Evolutionary conservation across 1,284 basidiomycete species (phyloP).

Genomic region (Leccinum fallax): DNA sequence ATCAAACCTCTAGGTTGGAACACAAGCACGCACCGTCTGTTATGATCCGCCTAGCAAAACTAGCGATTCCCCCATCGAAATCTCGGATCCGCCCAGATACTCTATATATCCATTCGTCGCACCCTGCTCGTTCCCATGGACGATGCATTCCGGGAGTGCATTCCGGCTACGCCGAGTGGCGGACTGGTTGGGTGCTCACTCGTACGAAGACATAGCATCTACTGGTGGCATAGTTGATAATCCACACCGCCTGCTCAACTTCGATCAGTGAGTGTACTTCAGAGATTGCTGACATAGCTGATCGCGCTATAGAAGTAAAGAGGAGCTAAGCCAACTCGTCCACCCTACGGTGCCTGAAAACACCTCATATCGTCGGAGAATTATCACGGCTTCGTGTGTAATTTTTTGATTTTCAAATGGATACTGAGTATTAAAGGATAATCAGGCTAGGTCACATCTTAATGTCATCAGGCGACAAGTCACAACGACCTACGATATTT

Average conservation of each 20-base stretch:
- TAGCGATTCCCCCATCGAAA: conserved; percentile 28
- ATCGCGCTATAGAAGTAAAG: conserved; percentile 20
- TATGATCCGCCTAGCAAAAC: conserved; percentile 41
- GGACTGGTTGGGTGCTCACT: conserved; percentile 51
- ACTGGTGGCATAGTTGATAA: conserved; percentile 43
- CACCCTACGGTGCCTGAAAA: conserved; percentile 1
- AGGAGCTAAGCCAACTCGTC: conserved; percentile 20
- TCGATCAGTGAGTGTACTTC: conserved; percentile 32
- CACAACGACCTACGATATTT: conserved; percentile 41
- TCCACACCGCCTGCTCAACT: conserved; percentile 36
- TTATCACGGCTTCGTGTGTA: conserved; percentile 50
- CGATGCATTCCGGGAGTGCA: conserved; percentile 43
- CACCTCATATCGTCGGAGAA: conserved; percentile 15
- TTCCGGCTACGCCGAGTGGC: conserved; percentile 64
- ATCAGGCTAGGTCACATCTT: conserved; percentile 61
- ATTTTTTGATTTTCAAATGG: background rate
- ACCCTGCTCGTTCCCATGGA: conserved; percentile 51
- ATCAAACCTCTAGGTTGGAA: conserved; percentile 18
- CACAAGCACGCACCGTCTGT: conserved; percentile 30
- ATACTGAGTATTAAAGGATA: conserved; percentile 15
- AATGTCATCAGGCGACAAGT: conserved; percentile 41
- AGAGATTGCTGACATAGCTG: conserved; percentile 10
- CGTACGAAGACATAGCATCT: conserved; percentile 37
- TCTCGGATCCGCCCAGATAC: conserved; percentile 43
- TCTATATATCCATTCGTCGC: conserved; percentile 66